phyloP scores from a whole-genome alignment of 495 filamentous ascomycete genomes.

The Massariosphaeria phaeospora region DNA sequence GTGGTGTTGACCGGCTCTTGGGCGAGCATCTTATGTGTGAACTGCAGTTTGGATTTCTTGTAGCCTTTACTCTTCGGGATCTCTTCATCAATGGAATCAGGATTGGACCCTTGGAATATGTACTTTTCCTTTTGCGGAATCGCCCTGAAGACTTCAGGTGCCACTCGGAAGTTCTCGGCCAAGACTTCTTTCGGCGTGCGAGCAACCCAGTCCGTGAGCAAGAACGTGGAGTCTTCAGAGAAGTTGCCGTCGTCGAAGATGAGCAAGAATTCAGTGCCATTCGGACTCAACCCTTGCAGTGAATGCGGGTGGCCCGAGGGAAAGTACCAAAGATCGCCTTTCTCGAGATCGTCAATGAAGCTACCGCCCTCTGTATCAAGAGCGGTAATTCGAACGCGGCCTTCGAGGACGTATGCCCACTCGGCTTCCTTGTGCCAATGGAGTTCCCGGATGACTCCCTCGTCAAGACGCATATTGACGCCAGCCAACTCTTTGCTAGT shows the following conservation, averaged over 20 bases:
- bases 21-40: conserved; percentile 58
- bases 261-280: conserved; percentile 66
- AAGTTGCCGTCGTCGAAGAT: conserved; percentile 66
- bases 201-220: conserved; percentile 63
- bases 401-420: conserved; percentile 62
- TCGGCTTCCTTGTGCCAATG: conserved; percentile 73
- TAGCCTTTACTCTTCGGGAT: conserved; percentile 41
- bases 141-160: conserved; percentile 54
- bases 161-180: conserved; percentile 59
- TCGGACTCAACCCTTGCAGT: conserved; percentile 59
- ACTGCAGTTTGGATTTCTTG: conserved; percentile 56
- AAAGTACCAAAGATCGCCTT: conserved; percentile 72
- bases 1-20: conserved; percentile 51
- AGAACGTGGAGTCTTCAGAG: conserved; percentile 65
- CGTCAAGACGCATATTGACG: conserved; percentile 70
- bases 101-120: conserved; percentile 65
- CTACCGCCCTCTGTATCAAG: conserved; percentile 63
- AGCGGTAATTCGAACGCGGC: conserved; percentile 50
- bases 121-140: conserved; percentile 59
- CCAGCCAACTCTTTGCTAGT: conserved; percentile 64
- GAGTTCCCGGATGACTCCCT: conserved; percentile 65
- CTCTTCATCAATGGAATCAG: conserved; percentile 48
- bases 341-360: conserved; percentile 64
- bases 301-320: conserved; percentile 67
- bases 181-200: conserved; percentile 61